A percentile compares a stretch with the other conserved stretches of the same genome.
These are phyloP conservation scores for Aspergillus thermomutatus DNA, from an alignment of 2,329 filamentous ascomycete genomes.

Conservation along the genomic window DNA sequence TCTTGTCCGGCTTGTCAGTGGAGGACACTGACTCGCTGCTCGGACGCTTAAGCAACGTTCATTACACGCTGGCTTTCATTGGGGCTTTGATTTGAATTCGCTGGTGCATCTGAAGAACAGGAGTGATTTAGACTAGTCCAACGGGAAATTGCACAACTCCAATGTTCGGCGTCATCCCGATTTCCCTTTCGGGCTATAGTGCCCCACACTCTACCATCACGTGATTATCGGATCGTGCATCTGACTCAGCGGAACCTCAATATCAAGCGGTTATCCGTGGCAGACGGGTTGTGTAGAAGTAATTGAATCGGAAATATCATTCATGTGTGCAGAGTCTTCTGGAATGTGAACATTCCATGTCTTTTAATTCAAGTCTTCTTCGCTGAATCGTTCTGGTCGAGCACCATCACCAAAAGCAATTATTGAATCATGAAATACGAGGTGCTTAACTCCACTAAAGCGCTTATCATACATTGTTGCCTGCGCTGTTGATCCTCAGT, in stretches of 20 bases:
- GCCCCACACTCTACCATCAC: constrained; percentile 11
- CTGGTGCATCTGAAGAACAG: constrained; percentile 5
- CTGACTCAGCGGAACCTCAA: constrained; percentile 7
- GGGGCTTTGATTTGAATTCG: constrained; percentile 1
- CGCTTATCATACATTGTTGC: too few relatives aligned
- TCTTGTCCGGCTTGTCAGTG: constrained; percentile 6
- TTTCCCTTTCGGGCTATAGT: constrained; percentile 16
- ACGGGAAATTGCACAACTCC: constrained; percentile 10
- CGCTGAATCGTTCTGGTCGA: neutral
- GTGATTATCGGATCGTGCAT: constrained; percentile 5
- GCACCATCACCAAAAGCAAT: neutral
- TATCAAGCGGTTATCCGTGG: neutral
- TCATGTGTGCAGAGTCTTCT: neutral
- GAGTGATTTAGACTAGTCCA: constrained; percentile 2
- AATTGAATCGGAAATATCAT: neutral
- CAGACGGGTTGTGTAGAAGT: neutral
- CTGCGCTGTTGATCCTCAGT: neutral
- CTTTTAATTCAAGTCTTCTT: neutral
- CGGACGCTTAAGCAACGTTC: constrained; percentile 8
- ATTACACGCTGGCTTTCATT: constrained; percentile 5
- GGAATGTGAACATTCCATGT: neutral
- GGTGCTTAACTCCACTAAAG: neutral
- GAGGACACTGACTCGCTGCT: constrained; percentile 8
- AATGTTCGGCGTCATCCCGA: constrained; percentile 21
- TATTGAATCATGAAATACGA: neutral